Evolutionary conservation across 2,329 filamentous ascomycete species (phyloP), one percentile per base, ranked within the genome.

Genomic region (Annulohypoxylon truncatum): DNA sequence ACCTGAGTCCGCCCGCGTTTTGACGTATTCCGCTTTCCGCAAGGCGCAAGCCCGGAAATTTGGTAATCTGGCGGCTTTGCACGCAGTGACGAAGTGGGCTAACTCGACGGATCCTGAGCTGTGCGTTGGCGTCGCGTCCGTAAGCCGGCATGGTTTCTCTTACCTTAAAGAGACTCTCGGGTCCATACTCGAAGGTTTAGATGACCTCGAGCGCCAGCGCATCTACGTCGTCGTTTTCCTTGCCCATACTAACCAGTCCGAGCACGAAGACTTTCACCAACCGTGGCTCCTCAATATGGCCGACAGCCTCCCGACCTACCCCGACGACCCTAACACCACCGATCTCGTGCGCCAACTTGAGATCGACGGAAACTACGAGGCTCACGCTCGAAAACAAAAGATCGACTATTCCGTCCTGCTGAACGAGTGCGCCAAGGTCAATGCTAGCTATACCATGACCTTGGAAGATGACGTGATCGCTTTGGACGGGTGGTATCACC

Each of bases 391-490:
- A 33, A 71, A 71, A 53, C 64, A 68, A 28, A 72, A 69, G 63
- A 66, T 72, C 12, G 70, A 72, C 52, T 71, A 71, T 20, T 61
- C 67, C 3, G 59, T 72, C 12, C 29, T 72, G 18, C 40, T 73
- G 15, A 44, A 61, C 20, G 66, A 68, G 57, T 73, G 71, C 53
- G 67, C 66, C 53, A 69, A 66, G 38, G 64, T 64, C 4, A 58
- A 56, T n/a, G 57, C 70, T 9, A 31, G 35, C 5, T 74, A 73
- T 47, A 71, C 64, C 33, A 71, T 72, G 65, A 68, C 67, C 12
- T 53, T 73, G 18, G 72, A 74, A 42, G 71, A 73, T 55, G 71
- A 73, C 35, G 67, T 73, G 10, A 67, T 73, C n/a, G 68, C 71
- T 9, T 29, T 73, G 10, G 71, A 74, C 40, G 71, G 72, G 7